phyloP scores from a whole-genome alignment of 2,329 filamentous ascomycete species.

The Calonectria multiphialidica region DNA sequence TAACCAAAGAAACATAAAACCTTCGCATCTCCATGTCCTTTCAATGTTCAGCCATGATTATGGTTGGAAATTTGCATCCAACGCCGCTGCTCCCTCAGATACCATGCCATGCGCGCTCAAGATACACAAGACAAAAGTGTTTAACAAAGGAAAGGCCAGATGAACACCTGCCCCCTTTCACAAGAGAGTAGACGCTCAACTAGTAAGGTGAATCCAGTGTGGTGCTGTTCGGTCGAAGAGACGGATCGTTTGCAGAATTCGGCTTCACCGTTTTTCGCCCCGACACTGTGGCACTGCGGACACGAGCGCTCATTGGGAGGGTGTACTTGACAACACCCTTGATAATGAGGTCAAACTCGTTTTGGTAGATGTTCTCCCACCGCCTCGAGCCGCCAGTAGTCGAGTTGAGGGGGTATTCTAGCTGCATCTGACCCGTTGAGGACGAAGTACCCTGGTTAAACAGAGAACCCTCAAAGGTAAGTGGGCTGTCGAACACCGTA shows the following conservation, averaged over 20 bases:
- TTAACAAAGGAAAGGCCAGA: constrained; percentile 43
- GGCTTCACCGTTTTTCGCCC: constrained; percentile 71
- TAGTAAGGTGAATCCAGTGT: constrained; percentile 46
- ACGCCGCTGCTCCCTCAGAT: constrained; percentile 50
- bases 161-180: constrained; percentile 27
- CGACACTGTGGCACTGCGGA: constrained; percentile 71
- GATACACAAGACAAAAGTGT: constrained; percentile 44
- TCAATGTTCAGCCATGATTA: constrained; percentile 46
- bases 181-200: constrained; percentile 16
- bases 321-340: constrained; percentile 91
- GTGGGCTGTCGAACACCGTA: constrained; percentile 85
- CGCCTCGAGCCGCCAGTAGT: constrained; percentile 87
- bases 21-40: constrained; percentile 41
- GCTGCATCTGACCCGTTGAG: constrained; percentile 86
- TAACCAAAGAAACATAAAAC: constrained; percentile 43
- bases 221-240: constrained; percentile 82
- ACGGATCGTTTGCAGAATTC: constrained; percentile 70
- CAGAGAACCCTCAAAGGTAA: constrained; percentile 91
- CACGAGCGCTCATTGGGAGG: constrained; percentile 70
- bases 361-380: constrained; percentile 91
- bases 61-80: constrained; percentile 48
- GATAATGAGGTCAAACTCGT: constrained; percentile 94
- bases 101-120: constrained; percentile 52
- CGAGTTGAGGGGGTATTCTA: constrained; percentile 86
- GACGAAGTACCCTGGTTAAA: constrained; percentile 79